Evolutionary conservation across 148 eudicot species (phyloP).

Genomic region (Arbutus unedo): DNA sequence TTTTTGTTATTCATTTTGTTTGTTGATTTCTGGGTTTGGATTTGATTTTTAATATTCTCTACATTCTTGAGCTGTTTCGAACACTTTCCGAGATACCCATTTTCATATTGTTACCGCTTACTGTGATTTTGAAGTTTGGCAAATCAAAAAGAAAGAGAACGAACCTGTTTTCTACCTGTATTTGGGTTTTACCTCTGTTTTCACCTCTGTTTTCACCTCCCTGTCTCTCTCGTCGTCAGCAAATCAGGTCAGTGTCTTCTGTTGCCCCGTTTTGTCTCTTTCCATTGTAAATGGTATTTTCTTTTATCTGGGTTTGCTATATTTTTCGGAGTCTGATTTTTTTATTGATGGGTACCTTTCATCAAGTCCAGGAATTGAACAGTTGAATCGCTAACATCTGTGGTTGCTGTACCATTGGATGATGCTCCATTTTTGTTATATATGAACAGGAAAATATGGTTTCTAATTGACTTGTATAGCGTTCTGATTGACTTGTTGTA

Average conservation of each 20-base stretch:
- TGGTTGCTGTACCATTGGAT: background rate
- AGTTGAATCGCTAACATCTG: background rate
- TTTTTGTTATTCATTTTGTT: background rate
- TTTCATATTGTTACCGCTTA: background rate
- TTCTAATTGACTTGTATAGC: background rate
- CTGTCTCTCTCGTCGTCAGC: conserved; percentile 4
- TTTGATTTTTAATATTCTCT: background rate
- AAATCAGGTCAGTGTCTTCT: background rate
- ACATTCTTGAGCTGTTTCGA: conserved; percentile 6
- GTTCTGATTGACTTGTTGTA: background rate
- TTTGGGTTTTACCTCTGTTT: background rate
- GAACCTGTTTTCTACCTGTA: background rate
- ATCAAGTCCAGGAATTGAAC: background rate
- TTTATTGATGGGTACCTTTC: background rate
- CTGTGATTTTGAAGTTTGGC: background rate
- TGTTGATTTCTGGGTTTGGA: conserved; percentile 6
- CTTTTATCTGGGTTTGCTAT: background rate
- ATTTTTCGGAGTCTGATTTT: background rate
- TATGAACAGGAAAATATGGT: background rate
- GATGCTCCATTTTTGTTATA: background rate
- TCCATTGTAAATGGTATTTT: background rate
- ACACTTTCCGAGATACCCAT: background rate
- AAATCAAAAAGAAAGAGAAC: background rate
- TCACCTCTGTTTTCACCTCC: background rate
- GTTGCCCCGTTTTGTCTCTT: background rate